phyloP scores from a whole-genome alignment of 768 basidiomycete species.

The Hypholoma sublateritium region DNA sequence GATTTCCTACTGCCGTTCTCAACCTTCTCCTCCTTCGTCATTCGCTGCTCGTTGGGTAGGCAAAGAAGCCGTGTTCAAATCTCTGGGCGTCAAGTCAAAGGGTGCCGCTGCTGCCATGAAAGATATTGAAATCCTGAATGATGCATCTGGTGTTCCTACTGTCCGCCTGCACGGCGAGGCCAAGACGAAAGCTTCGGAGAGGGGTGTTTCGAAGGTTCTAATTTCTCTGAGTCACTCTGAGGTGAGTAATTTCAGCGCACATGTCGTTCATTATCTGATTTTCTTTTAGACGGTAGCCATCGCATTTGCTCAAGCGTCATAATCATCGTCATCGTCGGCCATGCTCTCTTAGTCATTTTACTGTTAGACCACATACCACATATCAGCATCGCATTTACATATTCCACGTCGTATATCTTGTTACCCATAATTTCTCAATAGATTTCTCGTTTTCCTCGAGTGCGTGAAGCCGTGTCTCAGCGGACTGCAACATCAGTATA shows the following conservation, averaged over 20 bases:
- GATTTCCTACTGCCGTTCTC: slow-evolving; percentile 80
- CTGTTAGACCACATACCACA: slow-evolving; percentile 14
- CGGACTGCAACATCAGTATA: too few species aligned
- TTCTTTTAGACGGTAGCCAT: slow-evolving; percentile 71
- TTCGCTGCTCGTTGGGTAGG: slow-evolving; percentile 97
- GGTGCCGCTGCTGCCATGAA: slow-evolving; percentile 95
- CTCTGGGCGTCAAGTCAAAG: slow-evolving; percentile 84
- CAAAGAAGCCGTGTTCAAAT: slow-evolving; percentile 98
- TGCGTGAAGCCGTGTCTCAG: neutral
- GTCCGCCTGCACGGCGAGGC: slow-evolving; percentile 83
- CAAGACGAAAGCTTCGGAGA: slow-evolving; percentile 63
- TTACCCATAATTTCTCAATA: slow-evolving; percentile 15
- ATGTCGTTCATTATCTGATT: slow-evolving; percentile 11
- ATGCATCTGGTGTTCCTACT: slow-evolving; percentile 74
- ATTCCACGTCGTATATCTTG: neutral
- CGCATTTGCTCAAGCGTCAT: slow-evolving; percentile 80
- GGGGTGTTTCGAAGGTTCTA: slow-evolving; percentile 73
- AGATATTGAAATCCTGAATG: slow-evolving; percentile 93
- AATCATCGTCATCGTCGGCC: slow-evolving; percentile 15
- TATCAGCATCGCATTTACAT: slow-evolving; percentile 8
- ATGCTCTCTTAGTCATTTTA: slow-evolving; percentile 2
- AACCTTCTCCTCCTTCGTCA: slow-evolving; percentile 84
- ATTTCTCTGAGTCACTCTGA: slow-evolving; percentile 94
- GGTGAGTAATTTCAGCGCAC: slow-evolving; percentile 42
- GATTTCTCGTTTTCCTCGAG: slow-evolving; percentile 9